These are phyloP conservation scores for Penicillium flavigenum DNA, from an alignment of 495 filamentous ascomycete species.

Conservation along the genomic window DNA sequence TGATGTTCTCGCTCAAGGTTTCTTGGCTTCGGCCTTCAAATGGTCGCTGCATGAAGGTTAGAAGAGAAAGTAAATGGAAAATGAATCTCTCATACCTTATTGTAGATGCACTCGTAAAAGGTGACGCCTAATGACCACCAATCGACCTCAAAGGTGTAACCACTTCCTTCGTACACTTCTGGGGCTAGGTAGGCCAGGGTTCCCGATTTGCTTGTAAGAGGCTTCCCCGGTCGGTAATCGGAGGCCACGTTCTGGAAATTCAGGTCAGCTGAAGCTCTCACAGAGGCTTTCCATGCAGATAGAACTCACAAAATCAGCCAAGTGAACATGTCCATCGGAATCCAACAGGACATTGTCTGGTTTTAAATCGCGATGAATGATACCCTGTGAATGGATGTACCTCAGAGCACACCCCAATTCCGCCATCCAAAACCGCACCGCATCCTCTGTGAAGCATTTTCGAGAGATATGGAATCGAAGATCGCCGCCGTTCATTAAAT, in stretches of 20 bases:
- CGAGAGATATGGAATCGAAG: conserved; percentile 96
- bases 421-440: conserved; percentile 93
- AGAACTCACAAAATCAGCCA: conserved; percentile 88
- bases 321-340: conserved; percentile 91
- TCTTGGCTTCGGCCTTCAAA: conserved; percentile 88
- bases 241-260: conserved; percentile 86
- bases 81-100: conserved; percentile 64
- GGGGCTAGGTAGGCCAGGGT: conserved; percentile 95
- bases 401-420: conserved; percentile 88
- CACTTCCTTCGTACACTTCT: conserved; percentile 86
- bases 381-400: conserved; percentile 88
- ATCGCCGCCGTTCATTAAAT: conserved; percentile 98
- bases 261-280: not conserved
- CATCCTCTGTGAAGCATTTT: conserved; percentile 97
- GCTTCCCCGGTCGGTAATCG: conserved; percentile 79
- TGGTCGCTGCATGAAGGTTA: conserved; percentile 59
- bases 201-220: conserved; percentile 91
- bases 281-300: not conserved
- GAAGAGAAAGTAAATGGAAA: not conserved
- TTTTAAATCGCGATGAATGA: conserved; percentile 96
- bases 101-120: conserved; percentile 99
- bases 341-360: conserved; percentile 96
- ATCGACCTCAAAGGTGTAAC: conserved; percentile 85
- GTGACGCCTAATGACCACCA: conserved; percentile 98
- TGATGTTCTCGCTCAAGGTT: conserved; percentile 74